Conservation (phyloP, 202 grass and related monocot species). For the Saccharum hybrid region DNA sequence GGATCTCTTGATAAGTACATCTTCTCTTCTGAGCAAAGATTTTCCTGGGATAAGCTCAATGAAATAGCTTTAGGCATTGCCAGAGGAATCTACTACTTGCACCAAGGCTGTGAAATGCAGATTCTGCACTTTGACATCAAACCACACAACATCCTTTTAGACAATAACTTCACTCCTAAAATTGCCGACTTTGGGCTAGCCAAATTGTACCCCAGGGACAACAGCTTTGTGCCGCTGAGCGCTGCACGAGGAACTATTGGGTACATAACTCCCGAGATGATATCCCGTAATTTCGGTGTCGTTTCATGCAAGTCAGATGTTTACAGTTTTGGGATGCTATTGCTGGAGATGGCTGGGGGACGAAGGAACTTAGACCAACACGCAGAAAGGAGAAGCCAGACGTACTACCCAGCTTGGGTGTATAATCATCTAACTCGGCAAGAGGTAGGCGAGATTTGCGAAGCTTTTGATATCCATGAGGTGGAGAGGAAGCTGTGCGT, state of each 20-base stretch:
- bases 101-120: too few species aligned
- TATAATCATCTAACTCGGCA: constrained; percentile 24
- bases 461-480: constrained; percentile 34
- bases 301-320: constrained; percentile 53
- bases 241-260: too few species aligned
- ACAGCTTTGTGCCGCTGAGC: too few species aligned
- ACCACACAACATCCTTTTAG: too few species aligned
- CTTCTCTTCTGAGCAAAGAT: background rate
- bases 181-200: too few species aligned
- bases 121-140: too few species aligned
- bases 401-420: constrained; percentile 45
- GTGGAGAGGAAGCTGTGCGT: constrained; percentile 53
- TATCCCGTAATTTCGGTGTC: constrained; percentile 49
- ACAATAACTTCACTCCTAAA: too few species aligned
- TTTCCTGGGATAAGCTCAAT: too few species aligned
- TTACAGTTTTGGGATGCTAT: constrained; percentile 56
- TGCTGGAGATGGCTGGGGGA: constrained; percentile 53
- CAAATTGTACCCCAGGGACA: too few species aligned
- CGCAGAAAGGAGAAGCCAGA: background rate
- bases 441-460: constrained; percentile 14
- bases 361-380: constrained; percentile 34
- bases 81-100: too few species aligned
- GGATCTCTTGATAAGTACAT: constrained; percentile 64
- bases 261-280: background rate
- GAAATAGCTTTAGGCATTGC: too few species aligned